These are phyloP conservation scores for Quercus bicolor DNA, from an alignment of 306 rosid species.

Conservation along the genomic window DNA sequence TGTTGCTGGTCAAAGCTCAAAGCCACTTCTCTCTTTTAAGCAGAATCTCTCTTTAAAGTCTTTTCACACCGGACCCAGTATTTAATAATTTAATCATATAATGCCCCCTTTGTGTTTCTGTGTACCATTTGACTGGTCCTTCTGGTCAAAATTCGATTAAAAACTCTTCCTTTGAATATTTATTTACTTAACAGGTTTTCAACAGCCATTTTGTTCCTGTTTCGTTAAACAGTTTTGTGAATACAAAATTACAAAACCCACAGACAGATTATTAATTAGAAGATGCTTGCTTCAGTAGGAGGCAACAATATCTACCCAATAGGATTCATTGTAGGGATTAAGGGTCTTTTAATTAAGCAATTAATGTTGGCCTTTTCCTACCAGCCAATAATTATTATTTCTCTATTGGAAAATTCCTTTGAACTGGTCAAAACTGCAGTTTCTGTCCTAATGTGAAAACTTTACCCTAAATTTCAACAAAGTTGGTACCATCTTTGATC, in stretches of 20 bases:
- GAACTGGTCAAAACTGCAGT: constrained; percentile 42
- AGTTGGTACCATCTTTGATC: not conserved
- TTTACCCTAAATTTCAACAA: constrained; percentile 20
- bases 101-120: not conserved
- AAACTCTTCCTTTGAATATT: not conserved
- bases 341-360: not conserved
- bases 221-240: too few species aligned
- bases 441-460: constrained; percentile 21
- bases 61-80: not conserved
- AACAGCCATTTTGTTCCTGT: not conserved
- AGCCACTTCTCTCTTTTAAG: not conserved
- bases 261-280: not conserved
- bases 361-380: constrained; percentile 29
- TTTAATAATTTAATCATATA: not conserved
- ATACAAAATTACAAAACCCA: too few species aligned
- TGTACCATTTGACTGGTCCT: not conserved
- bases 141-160: not conserved
- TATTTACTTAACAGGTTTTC: not conserved
- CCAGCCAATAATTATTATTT: not conserved
- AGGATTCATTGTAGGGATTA: not conserved
- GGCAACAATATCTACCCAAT: not conserved
- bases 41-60: not conserved
- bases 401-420: not conserved
- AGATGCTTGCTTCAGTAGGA: not conserved
- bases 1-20: constrained; percentile 20